phyloP scores from a whole-genome alignment of 805 yeast species.

The Dipodascus geniculatus region DNA sequence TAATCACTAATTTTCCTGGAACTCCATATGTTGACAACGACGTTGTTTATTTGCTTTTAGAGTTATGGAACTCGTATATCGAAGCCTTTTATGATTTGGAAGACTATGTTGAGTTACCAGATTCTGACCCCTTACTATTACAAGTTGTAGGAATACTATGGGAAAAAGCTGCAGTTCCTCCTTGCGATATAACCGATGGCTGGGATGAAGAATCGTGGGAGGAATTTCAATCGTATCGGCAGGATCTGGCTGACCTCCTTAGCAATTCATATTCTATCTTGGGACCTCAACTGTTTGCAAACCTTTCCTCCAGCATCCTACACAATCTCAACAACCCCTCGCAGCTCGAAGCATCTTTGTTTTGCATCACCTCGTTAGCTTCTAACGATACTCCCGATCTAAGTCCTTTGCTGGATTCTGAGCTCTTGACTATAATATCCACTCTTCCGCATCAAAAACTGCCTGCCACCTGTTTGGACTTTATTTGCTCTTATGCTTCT shows the following conservation, averaged over 20 bases:
- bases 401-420: constrained; percentile 18
- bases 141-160: constrained; percentile 49
- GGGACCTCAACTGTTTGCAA: not conserved
- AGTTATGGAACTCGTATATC: constrained; percentile 25
- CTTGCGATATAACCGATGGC: not conserved
- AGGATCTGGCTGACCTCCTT: constrained; percentile 51
- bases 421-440: constrained; percentile 20
- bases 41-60: constrained; percentile 18
- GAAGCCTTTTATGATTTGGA: constrained; percentile 22
- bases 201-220: constrained; percentile 29
- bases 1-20: constrained; percentile 9
- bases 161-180: constrained; percentile 42
- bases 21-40: constrained; percentile 20
- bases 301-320: not conserved
- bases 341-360: not conserved
- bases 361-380: not conserved
- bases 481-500: constrained; percentile 48
- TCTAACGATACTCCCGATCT: constrained; percentile 17
- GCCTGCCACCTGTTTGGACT: constrained; percentile 39
- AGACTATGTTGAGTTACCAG: not conserved
- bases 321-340: not conserved
- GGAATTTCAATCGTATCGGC: constrained; percentile 58
- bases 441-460: constrained; percentile 22
- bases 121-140: not conserved
- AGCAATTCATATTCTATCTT: not conserved